phyloP scores from a whole-genome alignment of 768 basidiomycete genomes.

The Russula brevipes region DNA sequence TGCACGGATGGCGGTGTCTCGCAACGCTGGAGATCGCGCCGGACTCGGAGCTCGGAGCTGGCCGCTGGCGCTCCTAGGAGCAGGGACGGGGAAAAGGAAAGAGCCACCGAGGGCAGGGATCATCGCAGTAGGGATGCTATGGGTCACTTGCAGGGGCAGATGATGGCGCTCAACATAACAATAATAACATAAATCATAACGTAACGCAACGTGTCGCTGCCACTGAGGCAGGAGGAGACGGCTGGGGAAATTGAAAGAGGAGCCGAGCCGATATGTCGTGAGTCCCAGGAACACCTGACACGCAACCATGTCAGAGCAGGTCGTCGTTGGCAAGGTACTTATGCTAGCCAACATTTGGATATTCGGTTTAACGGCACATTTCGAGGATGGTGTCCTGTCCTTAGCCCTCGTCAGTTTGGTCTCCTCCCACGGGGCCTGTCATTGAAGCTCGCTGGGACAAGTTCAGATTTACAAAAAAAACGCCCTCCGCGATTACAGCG shows the following conservation, averaged over 20 bases:
- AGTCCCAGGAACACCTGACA: background rate
- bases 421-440: background rate
- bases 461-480: background rate
- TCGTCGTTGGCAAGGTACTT: constrained; percentile 15
- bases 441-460: background rate
- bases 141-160: background rate
- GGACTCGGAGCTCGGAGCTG: background rate
- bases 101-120: constrained; percentile 6
- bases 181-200: background rate
- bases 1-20: background rate
- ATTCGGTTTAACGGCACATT: background rate
- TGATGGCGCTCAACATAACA: background rate
- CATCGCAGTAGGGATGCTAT: constrained; percentile 5
- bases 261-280: background rate
- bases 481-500: background rate
- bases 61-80: background rate
- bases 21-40: background rate
- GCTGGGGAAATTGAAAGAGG: constrained; percentile 13
- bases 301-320: constrained; percentile 3
- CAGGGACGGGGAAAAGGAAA: background rate
- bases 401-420: background rate
- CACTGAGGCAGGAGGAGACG: constrained; percentile 4
- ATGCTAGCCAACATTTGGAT: background rate
- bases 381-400: background rate
- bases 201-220: constrained; percentile 3